These are phyloP conservation scores for Penicillium egyptiacum DNA, from an alignment of 495 filamentous ascomycete genomes.

Conservation along the genomic window DNA sequence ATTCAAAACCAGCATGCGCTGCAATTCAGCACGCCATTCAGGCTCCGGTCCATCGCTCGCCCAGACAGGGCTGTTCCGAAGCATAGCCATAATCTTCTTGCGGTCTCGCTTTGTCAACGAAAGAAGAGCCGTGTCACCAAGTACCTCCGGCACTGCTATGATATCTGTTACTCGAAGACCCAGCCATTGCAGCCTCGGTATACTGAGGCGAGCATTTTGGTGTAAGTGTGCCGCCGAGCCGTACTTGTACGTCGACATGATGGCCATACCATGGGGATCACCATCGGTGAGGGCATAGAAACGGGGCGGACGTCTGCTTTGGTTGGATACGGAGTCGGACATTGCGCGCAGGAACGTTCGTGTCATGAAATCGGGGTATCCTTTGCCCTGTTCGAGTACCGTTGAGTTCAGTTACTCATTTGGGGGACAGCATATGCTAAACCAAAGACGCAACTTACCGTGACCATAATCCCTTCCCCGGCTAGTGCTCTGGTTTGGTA, in stretches of 20 bases:
- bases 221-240: conserved; percentile 74
- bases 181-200: conserved; percentile 67
- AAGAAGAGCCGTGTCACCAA: conserved; percentile 44
- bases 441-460: conserved; percentile 45
- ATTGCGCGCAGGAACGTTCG: conserved; percentile 59
- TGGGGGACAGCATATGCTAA: background rate
- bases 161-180: conserved; percentile 68
- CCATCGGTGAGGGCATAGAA: conserved; percentile 77
- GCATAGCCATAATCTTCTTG: conserved; percentile 63
- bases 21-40: conserved; percentile 66
- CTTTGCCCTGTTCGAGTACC: conserved; percentile 61
- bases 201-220: conserved; percentile 59
- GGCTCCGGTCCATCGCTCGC: conserved; percentile 47
- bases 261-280: conserved; percentile 83
- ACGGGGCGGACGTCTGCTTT: conserved; percentile 30
- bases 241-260: conserved; percentile 83
- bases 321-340: conserved; percentile 25
- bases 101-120: conserved; percentile 64
- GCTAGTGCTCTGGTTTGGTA: conserved; percentile 52
- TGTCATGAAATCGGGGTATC: conserved; percentile 86
- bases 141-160: conserved; percentile 23
- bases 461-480: conserved; percentile 66
- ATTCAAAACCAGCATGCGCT: conserved; percentile 82
- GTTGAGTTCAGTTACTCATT: background rate
- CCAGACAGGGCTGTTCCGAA: conserved; percentile 55